Evolutionary conservation across 495 filamentous ascomycete species (phyloP).

Genomic region (Penicillium canescens): DNA sequence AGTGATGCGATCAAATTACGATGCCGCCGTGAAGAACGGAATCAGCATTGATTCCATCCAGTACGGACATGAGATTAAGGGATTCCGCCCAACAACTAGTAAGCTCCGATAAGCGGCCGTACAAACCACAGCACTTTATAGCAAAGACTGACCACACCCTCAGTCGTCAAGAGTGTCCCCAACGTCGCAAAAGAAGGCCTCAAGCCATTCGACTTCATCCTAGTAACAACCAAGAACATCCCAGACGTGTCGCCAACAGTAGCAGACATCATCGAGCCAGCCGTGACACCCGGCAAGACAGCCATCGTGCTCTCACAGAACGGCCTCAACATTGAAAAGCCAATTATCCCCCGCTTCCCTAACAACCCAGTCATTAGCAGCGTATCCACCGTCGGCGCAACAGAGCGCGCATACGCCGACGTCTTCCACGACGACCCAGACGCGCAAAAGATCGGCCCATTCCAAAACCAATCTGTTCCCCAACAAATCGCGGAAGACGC

Average conservation of each 20-base stretch:
- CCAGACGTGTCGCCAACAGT: slow-evolving; percentile 41
- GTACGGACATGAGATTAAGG: slow-evolving; percentile 23
- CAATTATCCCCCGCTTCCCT: slow-evolving; percentile 50
- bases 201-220: slow-evolving; percentile 47
- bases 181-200: slow-evolving; percentile 26
- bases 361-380: slow-evolving; percentile 52
- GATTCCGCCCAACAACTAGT: slow-evolving; percentile 16
- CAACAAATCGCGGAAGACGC: slow-evolving; percentile 10
- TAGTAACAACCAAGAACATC: slow-evolving; percentile 45
- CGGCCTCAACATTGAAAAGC: slow-evolving; percentile 63
- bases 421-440: slow-evolving; percentile 48
- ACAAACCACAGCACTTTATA: too few relatives aligned
- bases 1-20: slow-evolving; percentile 59
- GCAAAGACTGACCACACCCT: background rate
- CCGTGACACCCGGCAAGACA: slow-evolving; percentile 48
- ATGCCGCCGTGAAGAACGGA: slow-evolving; percentile 42
- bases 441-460: slow-evolving; percentile 43
- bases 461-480: slow-evolving; percentile 25
- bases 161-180: slow-evolving; percentile 41
- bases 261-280: slow-evolving; percentile 48
- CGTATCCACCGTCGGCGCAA: slow-evolving; percentile 51
- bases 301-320: slow-evolving; percentile 62
- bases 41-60: slow-evolving; percentile 50
- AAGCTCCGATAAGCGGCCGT: background rate
- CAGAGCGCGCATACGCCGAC: slow-evolving; percentile 42